A percentile compares a stretch with the other conserved stretches of the same genome.
phyloP scores from a whole-genome alignment of 2,329 filamentous ascomycete species.

The Diatrype stigma region DNA sequence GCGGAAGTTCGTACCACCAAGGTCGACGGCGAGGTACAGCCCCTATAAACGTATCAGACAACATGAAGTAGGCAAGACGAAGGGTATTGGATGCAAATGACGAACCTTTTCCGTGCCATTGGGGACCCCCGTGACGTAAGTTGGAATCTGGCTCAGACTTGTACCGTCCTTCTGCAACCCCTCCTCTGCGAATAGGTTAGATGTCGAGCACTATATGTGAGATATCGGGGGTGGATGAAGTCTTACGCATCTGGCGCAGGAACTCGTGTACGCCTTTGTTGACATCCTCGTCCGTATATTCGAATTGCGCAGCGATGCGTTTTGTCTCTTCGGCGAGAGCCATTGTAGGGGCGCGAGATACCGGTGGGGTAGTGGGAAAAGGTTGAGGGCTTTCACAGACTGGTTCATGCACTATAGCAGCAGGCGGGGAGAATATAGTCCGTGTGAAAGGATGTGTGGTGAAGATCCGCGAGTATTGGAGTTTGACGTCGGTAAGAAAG shows the following conservation, averaged over 20 bases:
- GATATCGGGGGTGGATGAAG: conserved; percentile 29
- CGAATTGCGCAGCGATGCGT: conserved; percentile 79
- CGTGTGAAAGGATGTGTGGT: conserved; percentile 30
- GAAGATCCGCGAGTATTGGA: conserved; percentile 35
- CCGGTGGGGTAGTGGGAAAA: conserved; percentile 50
- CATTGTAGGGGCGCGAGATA: conserved; percentile 57
- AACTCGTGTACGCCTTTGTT: conserved; percentile 82
- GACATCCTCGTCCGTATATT: conserved; percentile 73
- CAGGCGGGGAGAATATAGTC: conserved; percentile 38
- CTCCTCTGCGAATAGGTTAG: conserved; percentile 54
- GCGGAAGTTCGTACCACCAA: conserved; percentile 98
- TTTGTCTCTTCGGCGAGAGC: conserved; percentile 66
- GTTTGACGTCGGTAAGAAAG: conserved; percentile 46
- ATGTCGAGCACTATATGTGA: neutral
- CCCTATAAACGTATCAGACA: conserved; percentile 52
- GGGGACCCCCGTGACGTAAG: conserved; percentile 91
- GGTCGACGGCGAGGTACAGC: conserved; percentile 90
- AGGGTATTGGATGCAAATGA: conserved; percentile 1
- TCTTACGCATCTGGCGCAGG: conserved; percentile 72
- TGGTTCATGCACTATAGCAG: conserved; percentile 36
- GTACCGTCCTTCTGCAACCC: conserved; percentile 74
- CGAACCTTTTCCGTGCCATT: conserved; percentile 94
- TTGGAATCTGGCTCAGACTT: conserved; percentile 91
- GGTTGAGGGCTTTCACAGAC: conserved; percentile 53
- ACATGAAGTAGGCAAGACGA: neutral